A percentile compares a stretch with the other conserved stretches of the same genome.
Evolutionary conservation across 2,329 filamentous ascomycete genomes (phyloP).

Genomic region (Aspergillus felis): DNA sequence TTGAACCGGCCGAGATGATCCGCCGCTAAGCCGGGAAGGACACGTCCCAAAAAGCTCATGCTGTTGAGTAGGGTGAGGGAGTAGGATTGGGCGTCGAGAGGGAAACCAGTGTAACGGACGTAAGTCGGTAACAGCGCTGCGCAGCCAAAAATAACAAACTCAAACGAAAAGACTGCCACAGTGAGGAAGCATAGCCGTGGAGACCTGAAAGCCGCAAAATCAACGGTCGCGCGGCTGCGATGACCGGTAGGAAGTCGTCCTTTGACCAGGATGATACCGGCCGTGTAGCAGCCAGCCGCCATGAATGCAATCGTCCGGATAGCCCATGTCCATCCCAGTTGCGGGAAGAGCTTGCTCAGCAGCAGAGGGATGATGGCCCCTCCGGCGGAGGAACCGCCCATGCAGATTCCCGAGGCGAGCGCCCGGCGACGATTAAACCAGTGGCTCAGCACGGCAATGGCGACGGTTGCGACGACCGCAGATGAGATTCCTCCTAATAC

Average conservation of each 20-base stretch:
- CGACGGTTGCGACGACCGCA: constrained; percentile 35
- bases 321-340: constrained; percentile 34
- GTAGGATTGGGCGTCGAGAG: constrained; percentile 40
- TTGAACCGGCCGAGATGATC: constrained; percentile 48
- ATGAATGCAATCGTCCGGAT: constrained; percentile 37
- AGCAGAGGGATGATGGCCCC: constrained; percentile 37
- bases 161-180: constrained; percentile 43
- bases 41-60: constrained; percentile 41
- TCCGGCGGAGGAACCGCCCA: constrained; percentile 37
- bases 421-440: constrained; percentile 39
- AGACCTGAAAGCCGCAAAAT: constrained; percentile 40
- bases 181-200: constrained; percentile 42
- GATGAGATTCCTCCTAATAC: constrained; percentile 34
- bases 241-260: constrained; percentile 29
- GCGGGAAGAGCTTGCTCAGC: constrained; percentile 25
- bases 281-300: constrained; percentile 29
- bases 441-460: constrained; percentile 37
- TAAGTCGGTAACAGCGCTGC: constrained; percentile 48
- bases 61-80: constrained; percentile 45
- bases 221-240: constrained; percentile 31
- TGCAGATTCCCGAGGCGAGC: constrained; percentile 38
- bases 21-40: constrained; percentile 43
- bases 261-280: constrained; percentile 31
- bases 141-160: constrained; percentile 49
- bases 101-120: constrained; percentile 35